phyloP scores from a whole-genome alignment of 306 rosid genomes.

The Lupinus albus region DNA sequence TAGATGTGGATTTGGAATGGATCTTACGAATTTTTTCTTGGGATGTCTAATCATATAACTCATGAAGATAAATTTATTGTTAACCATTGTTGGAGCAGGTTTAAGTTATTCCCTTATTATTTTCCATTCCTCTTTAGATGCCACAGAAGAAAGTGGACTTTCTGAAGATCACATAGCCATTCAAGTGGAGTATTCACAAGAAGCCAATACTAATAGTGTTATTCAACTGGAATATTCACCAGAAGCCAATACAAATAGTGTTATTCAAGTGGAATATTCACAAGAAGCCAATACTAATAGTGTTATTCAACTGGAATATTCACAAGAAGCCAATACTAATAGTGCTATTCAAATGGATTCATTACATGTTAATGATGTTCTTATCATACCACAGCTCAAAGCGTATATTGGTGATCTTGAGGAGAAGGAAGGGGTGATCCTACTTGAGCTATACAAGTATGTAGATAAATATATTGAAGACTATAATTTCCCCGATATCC shows the following conservation, averaged over 20 bases:
- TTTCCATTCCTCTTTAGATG: neutral
- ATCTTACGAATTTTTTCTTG: neutral
- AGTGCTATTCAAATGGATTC: neutral
- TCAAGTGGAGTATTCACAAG: neutral
- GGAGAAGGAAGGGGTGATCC: too few relatives aligned
- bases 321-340: too few relatives aligned
- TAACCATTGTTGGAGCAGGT: neutral
- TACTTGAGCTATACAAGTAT: too few relatives aligned
- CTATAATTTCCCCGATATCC: too few relatives aligned
- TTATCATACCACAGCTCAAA: too few relatives aligned
- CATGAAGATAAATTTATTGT: neutral
- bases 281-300: neutral
- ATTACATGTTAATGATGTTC: too few relatives aligned
- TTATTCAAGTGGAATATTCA: too few relatives aligned
- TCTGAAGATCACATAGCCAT: neutral
- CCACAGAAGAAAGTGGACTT: neutral
- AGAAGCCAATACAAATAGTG: too few relatives aligned
- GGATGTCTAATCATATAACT: neutral
- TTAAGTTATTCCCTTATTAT: neutral
- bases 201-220: neutral
- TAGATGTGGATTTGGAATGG: neutral
- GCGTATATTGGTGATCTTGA: too few relatives aligned
- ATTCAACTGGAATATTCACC: neutral
- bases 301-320: too few relatives aligned
- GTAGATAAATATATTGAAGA: too few relatives aligned